Conservation (phyloP, 2,329 filamentous ascomycete genomes). For the Exserohilum turcica region DNA sequence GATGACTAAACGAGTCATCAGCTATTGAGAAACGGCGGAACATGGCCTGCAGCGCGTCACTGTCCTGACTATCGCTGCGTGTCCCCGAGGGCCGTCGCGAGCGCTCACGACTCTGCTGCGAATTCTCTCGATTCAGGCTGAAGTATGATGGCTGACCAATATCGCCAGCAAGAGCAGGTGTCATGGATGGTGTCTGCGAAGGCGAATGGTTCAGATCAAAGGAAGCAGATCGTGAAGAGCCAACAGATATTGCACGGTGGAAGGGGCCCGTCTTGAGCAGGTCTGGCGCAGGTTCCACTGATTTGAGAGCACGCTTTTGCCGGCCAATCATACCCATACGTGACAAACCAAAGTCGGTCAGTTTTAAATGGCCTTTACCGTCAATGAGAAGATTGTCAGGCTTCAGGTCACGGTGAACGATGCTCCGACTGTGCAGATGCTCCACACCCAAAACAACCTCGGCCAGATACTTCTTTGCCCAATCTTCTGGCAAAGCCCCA, state of each 20-base stretch:
- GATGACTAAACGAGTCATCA: conserved; percentile 52
- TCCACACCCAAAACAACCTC: conserved; percentile 97
- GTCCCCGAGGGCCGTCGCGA: conserved; percentile 74
- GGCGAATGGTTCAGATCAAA: conserved; percentile 88
- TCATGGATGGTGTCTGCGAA: conserved; percentile 82
- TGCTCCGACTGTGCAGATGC: conserved; percentile 89
- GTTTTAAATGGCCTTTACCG: conserved; percentile 91
- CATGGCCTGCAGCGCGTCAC: conserved; percentile 82
- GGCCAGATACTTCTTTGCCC: conserved; percentile 96
- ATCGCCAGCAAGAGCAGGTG: conserved; percentile 71
- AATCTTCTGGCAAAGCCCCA: conserved; percentile 90
- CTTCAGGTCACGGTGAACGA: conserved; percentile 96
- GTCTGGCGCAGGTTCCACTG: conserved; percentile 82
- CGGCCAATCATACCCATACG: conserved; percentile 96
- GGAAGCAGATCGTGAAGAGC: conserved; percentile 90
- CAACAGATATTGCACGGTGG: conserved; percentile 79
- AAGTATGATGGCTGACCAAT: conserved; percentile 93
- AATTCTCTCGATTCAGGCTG: conserved; percentile 68
- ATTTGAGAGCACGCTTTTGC: conserved; percentile 88
- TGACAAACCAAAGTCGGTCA: conserved; percentile 96
- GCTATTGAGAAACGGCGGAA: conserved; percentile 69
- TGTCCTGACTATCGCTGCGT: conserved; percentile 90
- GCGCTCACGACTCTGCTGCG: conserved; percentile 63
- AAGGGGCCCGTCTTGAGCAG: conserved; percentile 92
- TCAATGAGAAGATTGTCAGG: conserved; percentile 97